Evolutionary conservation across 1,284 basidiomycete genomes (phyloP), one percentile per base, ranked within the genome.

Genomic region (Tylopilus orsonianus): DNA sequence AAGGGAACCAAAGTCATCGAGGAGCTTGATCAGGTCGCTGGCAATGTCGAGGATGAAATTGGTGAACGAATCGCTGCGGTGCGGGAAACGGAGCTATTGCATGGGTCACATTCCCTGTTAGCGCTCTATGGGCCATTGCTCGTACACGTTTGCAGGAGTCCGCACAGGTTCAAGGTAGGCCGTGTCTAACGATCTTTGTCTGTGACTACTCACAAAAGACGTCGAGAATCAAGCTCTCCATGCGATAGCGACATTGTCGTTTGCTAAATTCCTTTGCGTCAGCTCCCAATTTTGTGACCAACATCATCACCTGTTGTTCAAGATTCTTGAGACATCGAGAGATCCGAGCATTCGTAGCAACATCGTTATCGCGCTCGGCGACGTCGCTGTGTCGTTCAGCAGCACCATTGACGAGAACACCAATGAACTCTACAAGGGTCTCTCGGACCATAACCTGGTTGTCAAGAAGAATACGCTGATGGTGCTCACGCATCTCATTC

Each of bases 391-490:
- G 12, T 97, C 91, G 39, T 98, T 98, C 75, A 95, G 91, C 67
- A 95, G 76, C 53, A 88, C 98, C 67, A 86, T 99, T 59, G 96
- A 98, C 70, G 94, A 98, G 74, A 97, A 97, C 74, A 94, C 88
- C 66, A 90, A 94, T 60, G 87, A 94, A 53, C 75, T 99, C 5
- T 99, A 98, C 74, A 91, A 90, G 59, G 96, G 96, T 1, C 79
- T 99, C 35, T 85, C 87, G 8, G 96, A 99, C 67, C 69, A 74
- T 18, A 85, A 97, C 64, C 73, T 92, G 5, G 82, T 89, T 36
- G 96, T 99, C 53, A 99, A 98, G 84, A 98, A 99, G 77, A 97
- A 98, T 71, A 97, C 96, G 36, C 79, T 99, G 41, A 99, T 99
- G 96, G 96, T 99, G 40, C 77, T 99, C 50, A 98, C 96, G 4